Conservation (phyloP, 441 rosid species). For the Populus hybrid region DNA sequence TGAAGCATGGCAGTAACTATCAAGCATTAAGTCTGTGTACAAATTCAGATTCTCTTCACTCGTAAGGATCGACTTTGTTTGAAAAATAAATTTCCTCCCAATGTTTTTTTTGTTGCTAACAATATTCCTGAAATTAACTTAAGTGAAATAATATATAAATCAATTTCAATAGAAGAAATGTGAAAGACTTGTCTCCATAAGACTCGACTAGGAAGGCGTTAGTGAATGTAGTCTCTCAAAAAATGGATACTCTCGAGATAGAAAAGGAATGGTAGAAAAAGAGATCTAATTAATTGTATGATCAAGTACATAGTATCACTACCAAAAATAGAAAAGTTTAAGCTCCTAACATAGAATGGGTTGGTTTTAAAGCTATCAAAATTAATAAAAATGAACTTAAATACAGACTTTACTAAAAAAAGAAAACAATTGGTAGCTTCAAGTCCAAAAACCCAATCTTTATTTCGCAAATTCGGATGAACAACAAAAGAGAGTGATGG, state of each 20-base stretch:
- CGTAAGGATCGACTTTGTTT: background rate
- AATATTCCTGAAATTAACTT: background rate
- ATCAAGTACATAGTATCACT: background rate
- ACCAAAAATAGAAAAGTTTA: background rate
- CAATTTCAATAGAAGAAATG: background rate
- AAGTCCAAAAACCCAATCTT: background rate
- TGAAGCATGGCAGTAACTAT: background rate
- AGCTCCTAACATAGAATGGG: background rate
- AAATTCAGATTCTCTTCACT: background rate
- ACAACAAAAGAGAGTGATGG: background rate
- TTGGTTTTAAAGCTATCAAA: background rate
- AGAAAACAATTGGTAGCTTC: conserved; percentile 1
- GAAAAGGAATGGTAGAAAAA: background rate
- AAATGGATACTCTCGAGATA: background rate
- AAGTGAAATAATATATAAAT: background rate
- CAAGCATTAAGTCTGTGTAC: background rate
- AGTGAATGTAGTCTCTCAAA: too few relatives aligned
- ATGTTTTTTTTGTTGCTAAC: background rate
- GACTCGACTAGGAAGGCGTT: background rate
- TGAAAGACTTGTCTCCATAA: background rate
- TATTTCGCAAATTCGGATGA: background rate
- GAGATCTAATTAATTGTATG: background rate
- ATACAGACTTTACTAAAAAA: background rate
- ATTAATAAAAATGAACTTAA: background rate
- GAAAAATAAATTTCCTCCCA: background rate